Conservation (phyloP, 2,329 filamentous ascomycete genomes). For the Shiraia sp. region DNA sequence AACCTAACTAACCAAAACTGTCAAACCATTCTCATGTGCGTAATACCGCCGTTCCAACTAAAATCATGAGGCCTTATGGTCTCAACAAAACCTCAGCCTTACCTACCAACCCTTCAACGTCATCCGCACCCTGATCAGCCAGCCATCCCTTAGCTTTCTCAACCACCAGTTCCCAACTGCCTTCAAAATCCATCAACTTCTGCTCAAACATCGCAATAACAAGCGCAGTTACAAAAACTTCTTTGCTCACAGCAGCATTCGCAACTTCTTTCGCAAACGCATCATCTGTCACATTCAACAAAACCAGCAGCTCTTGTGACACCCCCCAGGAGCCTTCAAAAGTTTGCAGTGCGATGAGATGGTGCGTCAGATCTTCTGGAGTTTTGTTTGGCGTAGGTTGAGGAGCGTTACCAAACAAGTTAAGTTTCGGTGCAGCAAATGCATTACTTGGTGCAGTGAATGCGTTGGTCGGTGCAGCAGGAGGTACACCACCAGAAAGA, state of each 20-base stretch:
- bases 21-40: too few relatives aligned
- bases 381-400: constrained; percentile 13
- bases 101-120: constrained; percentile 4
- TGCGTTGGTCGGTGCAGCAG: constrained; percentile 2
- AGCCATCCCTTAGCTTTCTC: constrained; percentile 59
- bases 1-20: too few relatives aligned
- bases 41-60: too few relatives aligned
- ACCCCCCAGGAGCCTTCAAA: constrained; percentile 61
- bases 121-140: constrained; percentile 7
- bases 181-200: constrained; percentile 51
- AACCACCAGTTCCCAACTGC: constrained; percentile 67
- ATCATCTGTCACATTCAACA: constrained; percentile 13
- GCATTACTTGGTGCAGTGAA: background rate
- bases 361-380: constrained; percentile 38
- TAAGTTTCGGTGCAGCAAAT: background rate
- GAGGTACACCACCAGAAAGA: constrained; percentile 16
- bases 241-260: constrained; percentile 10
- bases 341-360: constrained; percentile 58
- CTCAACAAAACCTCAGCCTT: constrained; percentile 4
- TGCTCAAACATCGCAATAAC: constrained; percentile 56
- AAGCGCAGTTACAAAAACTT: constrained; percentile 43
- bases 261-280: background rate
- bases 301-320: constrained; percentile 25
- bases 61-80: background rate
- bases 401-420: background rate